Evolutionary conservation across 768 basidiomycete species (phyloP), one percentile per base, ranked within the genome.

Genomic region (Rhodosporidiobolus odoratus): DNA sequence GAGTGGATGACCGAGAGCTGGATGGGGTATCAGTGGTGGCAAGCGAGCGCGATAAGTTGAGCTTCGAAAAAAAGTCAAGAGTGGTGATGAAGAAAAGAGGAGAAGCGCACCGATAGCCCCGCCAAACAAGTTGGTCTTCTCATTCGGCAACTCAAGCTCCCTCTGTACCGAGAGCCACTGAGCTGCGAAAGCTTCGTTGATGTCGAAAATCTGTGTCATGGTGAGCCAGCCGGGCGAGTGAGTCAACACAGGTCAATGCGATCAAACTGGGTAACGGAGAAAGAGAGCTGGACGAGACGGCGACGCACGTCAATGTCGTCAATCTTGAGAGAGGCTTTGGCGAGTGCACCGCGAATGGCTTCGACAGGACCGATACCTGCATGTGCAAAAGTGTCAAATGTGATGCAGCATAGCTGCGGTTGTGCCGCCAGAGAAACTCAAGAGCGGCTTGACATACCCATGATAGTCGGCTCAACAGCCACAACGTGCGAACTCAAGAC

Each of bases 131-230:
- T 79, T 79, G 50, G 75, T 58, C 58, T 74, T 76, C 10, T 78
- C 76, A 25, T 57, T 75, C 10, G 79, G 79, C 2, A 82, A 75
- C 34, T 78, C 79, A 13, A 82, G 77, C 72, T 80, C 80, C 57
- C 70, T 78, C 66, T 80, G 80, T 12, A 81, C 80, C 5, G 80
- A 77, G 12, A 82, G 72, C 79, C 79, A 82, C 65, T 82, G 81
- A 3, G 79, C 80, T 0, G 81, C 81, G 63, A 82, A 82, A 4
- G 81, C 81, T 78, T 81, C 69, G 62, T 65, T 67, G 64, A 69
- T 40, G 60, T 75, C 68, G 57, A 71, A 75, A 19, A 75, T 62
- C 64, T 74, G 65, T 30, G 45, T 13, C 21, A 48, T 12, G 13
- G 23, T 45, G 43, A 23, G 43, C 43, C 10, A 8, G 27, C 27